Evolutionary conservation across 768 basidiomycete species (phyloP).

Genomic region (Auriculariales sp.): DNA sequence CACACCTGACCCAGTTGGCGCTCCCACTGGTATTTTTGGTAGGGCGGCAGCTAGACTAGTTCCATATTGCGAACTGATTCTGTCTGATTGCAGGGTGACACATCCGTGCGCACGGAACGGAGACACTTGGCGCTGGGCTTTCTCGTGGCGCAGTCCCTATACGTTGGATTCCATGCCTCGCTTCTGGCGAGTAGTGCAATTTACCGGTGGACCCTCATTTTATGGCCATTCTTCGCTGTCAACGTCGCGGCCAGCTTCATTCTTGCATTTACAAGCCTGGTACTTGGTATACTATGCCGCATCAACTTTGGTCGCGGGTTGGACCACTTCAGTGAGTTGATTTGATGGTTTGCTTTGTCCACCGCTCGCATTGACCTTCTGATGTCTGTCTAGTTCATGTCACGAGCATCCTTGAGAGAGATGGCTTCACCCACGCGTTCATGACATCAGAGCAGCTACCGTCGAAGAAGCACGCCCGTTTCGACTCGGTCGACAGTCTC

Average conservation of each 20-base stretch:
- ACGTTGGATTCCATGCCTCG: neutral
- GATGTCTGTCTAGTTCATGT: neutral
- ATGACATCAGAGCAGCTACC: neutral
- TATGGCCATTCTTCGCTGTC: neutral
- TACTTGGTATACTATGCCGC: slow-evolving; percentile 33
- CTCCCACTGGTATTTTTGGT: neutral
- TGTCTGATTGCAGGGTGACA: neutral
- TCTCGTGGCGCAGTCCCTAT: neutral
- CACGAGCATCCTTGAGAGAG: neutral
- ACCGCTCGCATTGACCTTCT: neutral
- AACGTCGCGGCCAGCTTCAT: neutral
- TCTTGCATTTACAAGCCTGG: slow-evolving; percentile 19
- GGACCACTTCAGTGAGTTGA: slow-evolving; percentile 31
- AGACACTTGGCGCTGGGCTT: neutral
- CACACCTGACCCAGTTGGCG: neutral
- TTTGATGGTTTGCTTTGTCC: neutral
- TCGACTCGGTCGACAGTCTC: neutral
- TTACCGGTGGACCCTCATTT: neutral
- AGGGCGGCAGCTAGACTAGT: neutral
- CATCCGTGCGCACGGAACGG: neutral
- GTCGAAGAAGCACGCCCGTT: neutral
- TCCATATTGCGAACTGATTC: neutral
- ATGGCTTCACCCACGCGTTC: neutral
- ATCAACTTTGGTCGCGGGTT: slow-evolving; percentile 41
- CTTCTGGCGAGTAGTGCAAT: neutral